Base-by-base conservation (phyloP, 257 asterid genomes). In the Primulina huaijiensis region DNA sequence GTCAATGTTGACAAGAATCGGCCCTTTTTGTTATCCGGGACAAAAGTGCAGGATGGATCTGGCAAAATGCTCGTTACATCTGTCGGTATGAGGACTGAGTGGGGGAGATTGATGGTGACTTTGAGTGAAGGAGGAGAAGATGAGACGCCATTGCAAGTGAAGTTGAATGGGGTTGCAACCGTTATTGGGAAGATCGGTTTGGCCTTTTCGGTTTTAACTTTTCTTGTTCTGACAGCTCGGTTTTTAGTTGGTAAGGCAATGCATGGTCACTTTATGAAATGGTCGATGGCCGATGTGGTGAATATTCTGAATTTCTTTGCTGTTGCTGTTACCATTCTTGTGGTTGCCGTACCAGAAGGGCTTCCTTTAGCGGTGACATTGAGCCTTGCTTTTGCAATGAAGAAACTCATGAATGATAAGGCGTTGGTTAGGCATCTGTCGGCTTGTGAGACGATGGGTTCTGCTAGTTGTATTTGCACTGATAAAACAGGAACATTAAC, bases 281-380 rank as follows among this genome's bases (percentile, higher is more conserved):
- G 97, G 97, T 75, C 84, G 6, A 72, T 73, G 2, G 19, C 11
- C 2, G 95, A 90, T 63, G 92, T 72, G 0, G 14, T 86, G 70
- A 65, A 64, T 11, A 77, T 90, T 64, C 70, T 90, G 58, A 82
- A 90, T 55, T 88, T 80, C 83, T 88, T 88, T 33, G 96, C 93
- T 4, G 80, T 81, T 68, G 94, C 96, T 0, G 96, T 90, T 31
- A 88, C 97, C 14, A 88, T 90, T 68, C 82, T 90, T 14, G 95
- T 90, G 1, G 97, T 90, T 65, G 97, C 97, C 2, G 97, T 90
- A 7, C 96, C 97, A 6, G 97, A 90, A 77, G 96, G 97, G 60
- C 81, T 90, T 29, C 96, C 97, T 0, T 71, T 90, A 62, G 97
- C 97, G 43, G 97, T 90, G 59, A 88, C 96, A 25, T 68, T 90